These are phyloP conservation scores for Phytophthora rubi DNA, from an alignment of 352 stramenopile species.

Conservation along the genomic window DNA sequence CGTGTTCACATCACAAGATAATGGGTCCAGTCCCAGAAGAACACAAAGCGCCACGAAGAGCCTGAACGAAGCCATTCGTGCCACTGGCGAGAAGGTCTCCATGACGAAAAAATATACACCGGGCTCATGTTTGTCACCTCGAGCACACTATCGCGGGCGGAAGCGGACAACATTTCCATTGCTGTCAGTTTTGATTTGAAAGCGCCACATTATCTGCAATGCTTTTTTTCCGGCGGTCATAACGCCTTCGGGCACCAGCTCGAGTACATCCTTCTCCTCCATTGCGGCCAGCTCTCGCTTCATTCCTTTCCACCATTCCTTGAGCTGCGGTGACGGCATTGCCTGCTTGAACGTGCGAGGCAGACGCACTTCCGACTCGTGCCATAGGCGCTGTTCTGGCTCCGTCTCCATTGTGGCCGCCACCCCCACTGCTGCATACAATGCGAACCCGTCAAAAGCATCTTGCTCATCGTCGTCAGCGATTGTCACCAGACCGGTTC, in stretches of 20 bases:
- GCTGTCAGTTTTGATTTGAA: constrained; percentile 13
- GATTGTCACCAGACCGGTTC: neutral
- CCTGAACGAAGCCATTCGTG: constrained; percentile 8
- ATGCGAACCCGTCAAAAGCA: neutral
- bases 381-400: neutral
- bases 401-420: neutral
- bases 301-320: constrained; percentile 16
- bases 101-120: constrained; percentile 7
- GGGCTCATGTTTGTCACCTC: constrained; percentile 9
- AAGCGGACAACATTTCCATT: constrained; percentile 13
- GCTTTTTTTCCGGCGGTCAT: neutral
- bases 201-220: constrained; percentile 4
- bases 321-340: neutral
- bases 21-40: neutral
- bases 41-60: constrained; percentile 3
- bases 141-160: neutral
- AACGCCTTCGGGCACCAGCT: neutral
- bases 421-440: neutral
- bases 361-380: constrained; percentile 6
- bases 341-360: constrained; percentile 1
- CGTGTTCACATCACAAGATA: constrained; percentile 9
- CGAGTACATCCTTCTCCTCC: constrained; percentile 11
- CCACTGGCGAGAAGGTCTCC: constrained; percentile 7
- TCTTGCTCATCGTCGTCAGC: neutral
- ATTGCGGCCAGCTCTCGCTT: constrained; percentile 5